phyloP scores from a whole-genome alignment of 352 stramenopile species.

The Phytophthora pseudosyringae region DNA sequence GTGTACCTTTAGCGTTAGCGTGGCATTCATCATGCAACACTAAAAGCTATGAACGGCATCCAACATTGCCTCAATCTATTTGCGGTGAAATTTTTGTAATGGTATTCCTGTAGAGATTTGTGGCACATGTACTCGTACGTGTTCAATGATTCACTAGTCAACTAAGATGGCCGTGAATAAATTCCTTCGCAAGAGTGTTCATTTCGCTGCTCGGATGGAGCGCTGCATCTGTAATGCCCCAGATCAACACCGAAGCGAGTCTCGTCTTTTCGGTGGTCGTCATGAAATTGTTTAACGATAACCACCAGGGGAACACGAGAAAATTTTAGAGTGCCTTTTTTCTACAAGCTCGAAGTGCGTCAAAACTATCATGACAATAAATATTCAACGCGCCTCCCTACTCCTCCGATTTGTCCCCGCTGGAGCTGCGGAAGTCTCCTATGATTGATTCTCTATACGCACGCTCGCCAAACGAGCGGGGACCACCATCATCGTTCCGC shows the following conservation, averaged over 20 bases:
- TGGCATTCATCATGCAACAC: no score
- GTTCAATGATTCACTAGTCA: no score
- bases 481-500: constrained; percentile 35
- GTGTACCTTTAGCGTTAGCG: not conserved
- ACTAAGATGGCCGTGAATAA: not conserved
- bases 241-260: constrained; percentile 3
- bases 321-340: constrained; percentile 42
- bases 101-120: no score
- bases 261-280: constrained; percentile 24
- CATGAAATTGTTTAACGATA: constrained; percentile 1
- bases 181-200: not conserved
- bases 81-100: not conserved
- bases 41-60: not conserved
- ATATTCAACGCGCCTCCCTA: constrained; percentile 45
- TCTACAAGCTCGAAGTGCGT: constrained; percentile 49
- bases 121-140: no score
- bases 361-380: constrained; percentile 51
- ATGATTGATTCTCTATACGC: constrained; percentile 25
- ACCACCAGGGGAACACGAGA: constrained; percentile 15
- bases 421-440: constrained; percentile 22
- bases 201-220: constrained; percentile 22
- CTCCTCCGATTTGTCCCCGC: constrained; percentile 21
- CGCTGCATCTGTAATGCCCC: constrained; percentile 20
- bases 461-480: constrained; percentile 22
- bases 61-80: not conserved